Evolutionary conservation across 2,329 filamentous ascomycete species (phyloP), one percentile per base, ranked within the genome.

Genomic region (Penicillium sp.): DNA sequence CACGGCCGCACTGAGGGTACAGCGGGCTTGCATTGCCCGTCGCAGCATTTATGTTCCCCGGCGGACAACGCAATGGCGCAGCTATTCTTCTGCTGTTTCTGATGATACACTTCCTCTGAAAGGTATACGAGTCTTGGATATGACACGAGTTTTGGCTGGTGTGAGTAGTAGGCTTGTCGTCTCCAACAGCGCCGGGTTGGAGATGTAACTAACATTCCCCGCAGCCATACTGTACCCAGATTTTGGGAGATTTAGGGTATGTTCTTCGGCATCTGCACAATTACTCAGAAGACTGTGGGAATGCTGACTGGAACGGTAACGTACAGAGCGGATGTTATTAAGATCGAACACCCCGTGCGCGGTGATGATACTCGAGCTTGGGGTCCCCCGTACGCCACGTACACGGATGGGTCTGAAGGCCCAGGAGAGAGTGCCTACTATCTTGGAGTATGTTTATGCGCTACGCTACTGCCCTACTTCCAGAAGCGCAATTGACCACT

Each of bases 401-500:
- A 95, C 66, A 80, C 77, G 54, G 67, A 80, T 28, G 79, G 74
- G 3, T 73, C 59, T 67, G 75, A 61, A 59, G 66, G 88, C 0
- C 84, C 87, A 1, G 93, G 93, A 22, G 93, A 98, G 69, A 93
- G 88, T 54, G 93, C 93, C 9, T 98, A 98, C 67, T 98, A 95
- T 19, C 8, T 17, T 35, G 34, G 9, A 29, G n/a, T 4, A n/a
- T n/a, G n/a, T n/a, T n/a, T n/a, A n/a, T n/a, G n/a, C n/a, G n/a
- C n/a, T n/a, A n/a, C n/a, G n/a, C n/a, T n/a, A n/a, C n/a, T n/a
- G n/a, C n/a, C n/a, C n/a, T n/a, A n/a, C n/a, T n/a, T n/a, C n/a
- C n/a, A n/a, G n/a, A n/a, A n/a, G n/a, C n/a, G n/a, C n/a, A n/a
- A n/a, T n/a, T n/a, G n/a, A n/a, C n/a, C n/a, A n/a, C n/a, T 19